Evolutionary conservation across 2,329 filamentous ascomycete genomes (phyloP), one percentile per base, ranked within the genome.

Genomic region (Trichoderma sp.): DNA sequence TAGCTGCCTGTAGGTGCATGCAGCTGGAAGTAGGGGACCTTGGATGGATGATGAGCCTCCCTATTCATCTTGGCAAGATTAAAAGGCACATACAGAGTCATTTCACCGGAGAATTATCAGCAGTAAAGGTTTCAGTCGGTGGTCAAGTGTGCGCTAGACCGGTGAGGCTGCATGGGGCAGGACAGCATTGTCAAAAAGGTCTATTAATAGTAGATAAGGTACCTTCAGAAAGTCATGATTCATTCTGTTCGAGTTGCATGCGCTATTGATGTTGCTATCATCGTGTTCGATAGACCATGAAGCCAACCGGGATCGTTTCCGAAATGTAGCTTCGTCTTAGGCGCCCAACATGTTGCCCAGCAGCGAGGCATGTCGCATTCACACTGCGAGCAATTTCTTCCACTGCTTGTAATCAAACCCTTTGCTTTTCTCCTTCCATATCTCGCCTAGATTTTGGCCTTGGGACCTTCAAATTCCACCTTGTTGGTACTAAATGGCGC

Each of bases 381-480:
- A 31, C 11, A 19, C 31, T n/a, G 10, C 31, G 19, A n/a, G 29
- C 55, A 31, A 43, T 19, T 24, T 3, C 24, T 8, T 19, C 16
- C 52, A 55, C 24, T 29, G 24, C 52, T 7, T 55, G 52, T 29
- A 29, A 29, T 27, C 52, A 55, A 29, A 49, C 1, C 13, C n/a
- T 49, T 11, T 24, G 47, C 5, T 14, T 24, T 13, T n/a, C 40
- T 43, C 40, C 40, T 43, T 10, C 19, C 40, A 43, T n/a, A 43
- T n/a, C 19, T 6, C 21, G 47, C 16, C 68, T 73, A 79, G n/a
- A 79, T 74, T 71, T 74, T 79, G 10, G 77, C 67, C 70, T 75
- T 76, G 21, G 74, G 63, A 43, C 70, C 68, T 10, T 67, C 49
- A 71, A 79, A 80, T 43, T 79, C 75, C 47, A 79, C 73, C 68